phyloP scores from a whole-genome alignment of 768 basidiomycete species.

The Hirschioporus abietinus region DNA sequence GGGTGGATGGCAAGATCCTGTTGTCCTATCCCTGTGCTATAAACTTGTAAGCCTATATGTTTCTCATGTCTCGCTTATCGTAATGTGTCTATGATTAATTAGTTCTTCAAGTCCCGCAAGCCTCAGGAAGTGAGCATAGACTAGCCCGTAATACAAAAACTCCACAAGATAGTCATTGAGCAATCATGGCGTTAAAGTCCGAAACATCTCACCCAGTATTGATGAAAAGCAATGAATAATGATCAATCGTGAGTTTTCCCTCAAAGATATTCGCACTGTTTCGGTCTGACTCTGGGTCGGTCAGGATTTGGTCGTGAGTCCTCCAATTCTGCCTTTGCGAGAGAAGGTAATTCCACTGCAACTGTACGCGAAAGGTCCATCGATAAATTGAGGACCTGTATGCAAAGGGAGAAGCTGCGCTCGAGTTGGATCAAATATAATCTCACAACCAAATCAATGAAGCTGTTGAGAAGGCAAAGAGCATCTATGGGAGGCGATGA shows the following conservation, averaged over 20 bases:
- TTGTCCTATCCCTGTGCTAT: too few relatives aligned
- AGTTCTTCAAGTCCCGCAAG: too few relatives aligned
- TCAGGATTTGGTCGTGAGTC: constrained; percentile 35
- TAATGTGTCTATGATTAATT: too few relatives aligned
- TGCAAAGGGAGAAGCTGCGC: constrained; percentile 24
- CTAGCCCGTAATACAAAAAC: too few relatives aligned
- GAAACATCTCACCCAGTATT: too few relatives aligned
- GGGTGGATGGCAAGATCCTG: too few relatives aligned
- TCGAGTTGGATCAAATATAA: constrained; percentile 30
- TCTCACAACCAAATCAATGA: constrained; percentile 29
- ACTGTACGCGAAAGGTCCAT: constrained; percentile 25
- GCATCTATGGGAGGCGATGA: constrained; percentile 36
- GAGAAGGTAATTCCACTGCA: constrained; percentile 30
- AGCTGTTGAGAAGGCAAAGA: constrained; percentile 31
- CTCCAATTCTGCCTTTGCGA: constrained; percentile 18
- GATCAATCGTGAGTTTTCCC: constrained; percentile 14
- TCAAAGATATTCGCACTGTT: constrained; percentile 4
- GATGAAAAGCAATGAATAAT: too few relatives aligned
- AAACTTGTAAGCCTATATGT: too few relatives aligned
- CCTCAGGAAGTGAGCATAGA: too few relatives aligned
- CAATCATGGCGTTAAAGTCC: constrained; percentile 17
- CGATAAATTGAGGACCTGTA: constrained; percentile 28
- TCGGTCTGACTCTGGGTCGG: constrained; percentile 7
- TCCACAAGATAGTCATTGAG: too few relatives aligned
- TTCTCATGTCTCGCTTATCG: too few relatives aligned